Evolutionary conservation across 164 flowering plant genomes (phyloP).

Genomic region (Kalanchoe fedtschenkoi): DNA sequence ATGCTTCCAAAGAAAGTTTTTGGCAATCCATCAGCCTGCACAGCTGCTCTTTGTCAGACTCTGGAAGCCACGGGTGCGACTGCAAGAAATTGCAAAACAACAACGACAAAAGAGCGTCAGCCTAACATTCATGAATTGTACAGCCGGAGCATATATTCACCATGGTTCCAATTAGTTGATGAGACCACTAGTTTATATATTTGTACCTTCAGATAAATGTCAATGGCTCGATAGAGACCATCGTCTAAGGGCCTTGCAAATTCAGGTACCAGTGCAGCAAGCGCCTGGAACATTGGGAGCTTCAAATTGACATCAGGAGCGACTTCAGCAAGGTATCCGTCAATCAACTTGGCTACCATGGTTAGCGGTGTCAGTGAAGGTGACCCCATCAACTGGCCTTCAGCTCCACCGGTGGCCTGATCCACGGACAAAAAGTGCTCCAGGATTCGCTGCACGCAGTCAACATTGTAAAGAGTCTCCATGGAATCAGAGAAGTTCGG

Average conservation of each 20-base stretch:
- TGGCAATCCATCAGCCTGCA: conserved; percentile 93
- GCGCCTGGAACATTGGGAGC: conserved; percentile 70
- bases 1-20: conserved; percentile 91
- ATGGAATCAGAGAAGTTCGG: conserved; percentile 71
- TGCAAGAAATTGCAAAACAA: conserved; percentile 20
- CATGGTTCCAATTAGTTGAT: neutral
- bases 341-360: conserved; percentile 83
- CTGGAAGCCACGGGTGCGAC: conserved; percentile 92
- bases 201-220: conserved; percentile 83
- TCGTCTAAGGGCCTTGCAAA: conserved; percentile 93
- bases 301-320: conserved; percentile 91
- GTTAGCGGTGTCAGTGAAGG: conserved; percentile 86
- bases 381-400: conserved; percentile 61
- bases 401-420: conserved; percentile 65
- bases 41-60: conserved; percentile 78
- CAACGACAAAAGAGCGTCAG: too few relatives aligned
- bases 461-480: conserved; percentile 91
- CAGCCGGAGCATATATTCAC: too few relatives aligned
- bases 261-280: conserved; percentile 84
- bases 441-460: conserved; percentile 73
- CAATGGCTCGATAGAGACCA: conserved; percentile 90
- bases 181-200: neutral
- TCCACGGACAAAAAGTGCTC: conserved; percentile 72
- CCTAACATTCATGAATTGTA: too few relatives aligned
- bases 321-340: conserved; percentile 92